Conservation (phyloP, 495 filamentous ascomycete genomes). For the Aspergillus saccharolyticus region DNA sequence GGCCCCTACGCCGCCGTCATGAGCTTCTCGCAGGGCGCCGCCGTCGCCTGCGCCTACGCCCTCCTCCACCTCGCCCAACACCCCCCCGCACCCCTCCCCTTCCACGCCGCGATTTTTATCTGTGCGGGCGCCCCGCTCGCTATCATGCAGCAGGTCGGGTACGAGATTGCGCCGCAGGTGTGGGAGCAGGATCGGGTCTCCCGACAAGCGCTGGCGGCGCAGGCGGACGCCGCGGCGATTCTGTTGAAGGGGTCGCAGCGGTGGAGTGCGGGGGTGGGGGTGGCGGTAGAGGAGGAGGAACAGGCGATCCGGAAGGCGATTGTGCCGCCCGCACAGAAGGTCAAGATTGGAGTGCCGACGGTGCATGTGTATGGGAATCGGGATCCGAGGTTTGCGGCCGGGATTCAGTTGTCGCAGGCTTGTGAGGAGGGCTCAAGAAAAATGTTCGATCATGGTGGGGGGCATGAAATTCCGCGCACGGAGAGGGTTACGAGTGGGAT, state of each 20-base stretch:
- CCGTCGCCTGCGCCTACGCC: constrained; percentile 43
- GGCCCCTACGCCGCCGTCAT: constrained; percentile 60
- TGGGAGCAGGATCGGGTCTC: constrained; percentile 32
- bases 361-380: constrained; percentile 57
- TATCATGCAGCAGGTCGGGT: constrained; percentile 46
- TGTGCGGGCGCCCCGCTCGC: constrained; percentile 49
- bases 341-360: constrained; percentile 52
- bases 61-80: constrained; percentile 35
- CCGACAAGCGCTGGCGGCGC: constrained; percentile 24
- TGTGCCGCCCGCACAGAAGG: constrained; percentile 24
- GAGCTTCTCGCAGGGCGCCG: constrained; percentile 56
- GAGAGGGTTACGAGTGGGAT: constrained; percentile 29
- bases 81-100: constrained; percentile 38
- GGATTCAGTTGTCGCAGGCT: constrained; percentile 51
- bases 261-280: constrained; percentile 19
- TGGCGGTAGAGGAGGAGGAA: constrained; percentile 40
- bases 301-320: constrained; percentile 45
- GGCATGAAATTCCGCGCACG: constrained; percentile 51
- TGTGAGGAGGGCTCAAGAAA: constrained; percentile 45
- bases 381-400: constrained; percentile 52
- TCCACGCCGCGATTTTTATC: constrained; percentile 57
- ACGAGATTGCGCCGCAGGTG: constrained; percentile 41
- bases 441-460: constrained; percentile 50
- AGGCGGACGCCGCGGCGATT: constrained; percentile 25
- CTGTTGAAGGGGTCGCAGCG: constrained; percentile 26